Percentiles rank a stretch among this genome's conserved stretches.
Evolutionary conservation across 352 stramenopile genomes (phyloP).

Genomic region (Phytopythium oedochilum): DNA sequence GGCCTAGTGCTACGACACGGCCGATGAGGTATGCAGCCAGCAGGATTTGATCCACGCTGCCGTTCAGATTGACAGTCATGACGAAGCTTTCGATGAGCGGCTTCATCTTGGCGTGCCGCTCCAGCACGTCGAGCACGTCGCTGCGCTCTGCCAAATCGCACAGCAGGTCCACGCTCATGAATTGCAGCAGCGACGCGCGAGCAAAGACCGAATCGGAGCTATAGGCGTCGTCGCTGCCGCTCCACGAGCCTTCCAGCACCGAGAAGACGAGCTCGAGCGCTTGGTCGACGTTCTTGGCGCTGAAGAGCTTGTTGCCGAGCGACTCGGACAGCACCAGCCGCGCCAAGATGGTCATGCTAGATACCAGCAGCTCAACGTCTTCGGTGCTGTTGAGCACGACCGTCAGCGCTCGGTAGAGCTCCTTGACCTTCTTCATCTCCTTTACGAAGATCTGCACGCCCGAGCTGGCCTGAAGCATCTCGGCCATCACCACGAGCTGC

Average conservation of each 20-base stretch:
- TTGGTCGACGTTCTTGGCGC: slow-evolving; percentile 75
- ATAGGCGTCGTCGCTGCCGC: slow-evolving; percentile 21
- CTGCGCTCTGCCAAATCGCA: slow-evolving; percentile 55
- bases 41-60: slow-evolving; percentile 46
- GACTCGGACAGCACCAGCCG: slow-evolving; percentile 66
- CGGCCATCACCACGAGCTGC: slow-evolving; percentile 58
- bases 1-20: slow-evolving; percentile 39
- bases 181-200: slow-evolving; percentile 36
- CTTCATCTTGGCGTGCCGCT: slow-evolving; percentile 45
- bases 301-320: slow-evolving; percentile 79
- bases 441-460: slow-evolving; percentile 74
- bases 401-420: slow-evolving; percentile 77
- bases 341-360: slow-evolving; percentile 72
- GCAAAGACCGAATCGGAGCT: slow-evolving; percentile 31
- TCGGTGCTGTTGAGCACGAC: slow-evolving; percentile 79
- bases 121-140: slow-evolving; percentile 47
- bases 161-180: slow-evolving; percentile 59
- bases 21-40: slow-evolving; percentile 63
- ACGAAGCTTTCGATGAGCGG: slow-evolving; percentile 47
- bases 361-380: slow-evolving; percentile 67
- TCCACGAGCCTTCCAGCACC: slow-evolving; percentile 55
- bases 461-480: slow-evolving; percentile 65
- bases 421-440: slow-evolving; percentile 75
- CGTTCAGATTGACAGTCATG: slow-evolving; percentile 66
- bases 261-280: slow-evolving; percentile 70